These are phyloP conservation scores for Setaria viridis DNA, from an alignment of 202 grass and related monocot genomes.

Conservation along the genomic window DNA sequence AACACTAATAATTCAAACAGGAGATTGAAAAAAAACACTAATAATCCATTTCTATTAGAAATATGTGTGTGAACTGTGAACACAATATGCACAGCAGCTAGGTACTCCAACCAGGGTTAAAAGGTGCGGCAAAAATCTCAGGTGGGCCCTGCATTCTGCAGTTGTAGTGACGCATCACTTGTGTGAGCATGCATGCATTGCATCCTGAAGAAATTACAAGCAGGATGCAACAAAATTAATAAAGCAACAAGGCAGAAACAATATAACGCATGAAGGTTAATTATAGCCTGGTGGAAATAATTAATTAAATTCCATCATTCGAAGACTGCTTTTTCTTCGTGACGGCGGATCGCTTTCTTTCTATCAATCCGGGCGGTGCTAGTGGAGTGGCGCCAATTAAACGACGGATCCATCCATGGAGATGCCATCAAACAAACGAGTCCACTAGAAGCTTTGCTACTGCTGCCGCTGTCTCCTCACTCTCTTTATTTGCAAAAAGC, in stretches of 20 bases:
- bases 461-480: conserved; percentile 28
- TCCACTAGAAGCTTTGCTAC: conserved; percentile 22
- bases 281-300: no score
- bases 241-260: not conserved
- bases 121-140: not conserved
- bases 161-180: not conserved
- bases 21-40: conserved; percentile 1
- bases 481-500: not conserved
- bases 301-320: not conserved
- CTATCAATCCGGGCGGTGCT: conserved; percentile 31
- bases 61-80: not conserved
- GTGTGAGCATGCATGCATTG: not conserved
- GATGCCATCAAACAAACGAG: conserved; percentile 46
- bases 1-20: conserved; percentile 11
- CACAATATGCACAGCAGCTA: not conserved
- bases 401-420: conserved; percentile 23
- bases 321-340: conserved; percentile 5
- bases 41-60: not conserved
- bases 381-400: conserved; percentile 55
- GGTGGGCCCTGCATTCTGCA: not conserved
- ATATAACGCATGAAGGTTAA: no score
- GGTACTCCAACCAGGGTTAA: not conserved
- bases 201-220: not conserved
- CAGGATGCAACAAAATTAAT: not conserved
- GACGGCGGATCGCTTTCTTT: conserved; percentile 25